A percentile compares a stretch with the other conserved stretches of the same genome.
Conservation (phyloP, 495 filamentous ascomycete genomes). For the Parmelia sp. region DNA sequence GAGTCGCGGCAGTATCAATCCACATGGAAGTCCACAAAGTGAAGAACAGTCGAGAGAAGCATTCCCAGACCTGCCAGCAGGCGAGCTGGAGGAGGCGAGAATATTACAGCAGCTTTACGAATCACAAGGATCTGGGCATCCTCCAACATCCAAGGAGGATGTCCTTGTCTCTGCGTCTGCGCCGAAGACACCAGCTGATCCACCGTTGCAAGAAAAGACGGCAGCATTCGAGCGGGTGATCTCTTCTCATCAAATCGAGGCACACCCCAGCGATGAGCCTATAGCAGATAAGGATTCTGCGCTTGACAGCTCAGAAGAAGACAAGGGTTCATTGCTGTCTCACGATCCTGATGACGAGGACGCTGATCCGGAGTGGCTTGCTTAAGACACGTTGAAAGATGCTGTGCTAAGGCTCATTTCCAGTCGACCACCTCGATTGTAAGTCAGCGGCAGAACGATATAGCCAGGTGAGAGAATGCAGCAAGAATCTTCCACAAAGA, state of each 20-base stretch:
- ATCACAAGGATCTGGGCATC: not conserved
- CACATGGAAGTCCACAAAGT: not conserved
- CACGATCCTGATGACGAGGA: slow-evolving; percentile 65
- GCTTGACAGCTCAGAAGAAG: slow-evolving; percentile 31
- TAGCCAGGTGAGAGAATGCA: no score
- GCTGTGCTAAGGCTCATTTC: no score
- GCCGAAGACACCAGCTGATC: not conserved
- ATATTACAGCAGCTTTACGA: slow-evolving; percentile 17
- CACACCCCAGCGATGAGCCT: slow-evolving; percentile 17
- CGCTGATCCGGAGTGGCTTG: slow-evolving; percentile 59
- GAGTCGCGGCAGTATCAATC: not conserved
- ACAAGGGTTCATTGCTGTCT: slow-evolving; percentile 45
- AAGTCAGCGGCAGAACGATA: no score
- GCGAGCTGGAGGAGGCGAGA: slow-evolving; percentile 20
- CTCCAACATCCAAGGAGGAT: not conserved
- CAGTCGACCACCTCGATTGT: no score
- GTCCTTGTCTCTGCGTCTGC: not conserved
- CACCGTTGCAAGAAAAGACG: slow-evolving; percentile 20
- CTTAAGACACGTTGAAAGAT: not conserved
- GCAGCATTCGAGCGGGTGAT: slow-evolving; percentile 5
- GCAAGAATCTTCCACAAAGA: no score
- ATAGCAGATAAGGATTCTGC: slow-evolving; percentile 23
- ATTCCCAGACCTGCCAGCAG: slow-evolving; percentile 27
- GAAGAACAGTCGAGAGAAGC: not conserved
- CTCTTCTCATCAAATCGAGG: not conserved